A percentile compares a stretch with the other conserved stretches of the same genome.
Evolutionary conservation across 1,284 basidiomycete genomes (phyloP).

Genomic region (Sporisorium reilianum): DNA sequence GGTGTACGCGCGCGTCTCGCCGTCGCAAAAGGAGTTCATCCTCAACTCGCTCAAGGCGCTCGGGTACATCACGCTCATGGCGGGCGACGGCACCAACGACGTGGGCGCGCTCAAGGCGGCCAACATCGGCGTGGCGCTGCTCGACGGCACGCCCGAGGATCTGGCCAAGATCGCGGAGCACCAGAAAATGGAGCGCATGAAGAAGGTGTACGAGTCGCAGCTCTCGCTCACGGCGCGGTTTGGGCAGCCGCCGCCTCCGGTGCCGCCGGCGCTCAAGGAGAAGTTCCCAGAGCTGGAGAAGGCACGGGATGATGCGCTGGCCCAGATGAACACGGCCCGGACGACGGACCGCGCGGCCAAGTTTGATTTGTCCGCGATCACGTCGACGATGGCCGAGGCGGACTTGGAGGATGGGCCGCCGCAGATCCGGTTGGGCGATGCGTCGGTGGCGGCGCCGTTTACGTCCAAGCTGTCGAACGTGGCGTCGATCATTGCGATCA

Average conservation of each 20-base stretch:
- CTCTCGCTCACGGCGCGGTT: constrained; percentile 61
- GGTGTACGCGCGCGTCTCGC: constrained; percentile 68
- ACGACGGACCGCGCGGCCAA: constrained; percentile 58
- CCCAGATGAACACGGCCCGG: constrained; percentile 54
- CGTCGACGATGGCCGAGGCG: constrained; percentile 61
- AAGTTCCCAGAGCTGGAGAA: constrained; percentile 66
- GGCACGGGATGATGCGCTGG: constrained; percentile 63
- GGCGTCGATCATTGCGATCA: constrained; percentile 58
- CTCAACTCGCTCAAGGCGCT: constrained; percentile 64
- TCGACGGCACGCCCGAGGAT: constrained; percentile 68
- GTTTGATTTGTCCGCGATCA: constrained; percentile 65
- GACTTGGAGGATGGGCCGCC: constrained; percentile 68
- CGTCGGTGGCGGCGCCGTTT: constrained; percentile 67
- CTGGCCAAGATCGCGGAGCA: constrained; percentile 67
- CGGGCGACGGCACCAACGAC: constrained; percentile 69
- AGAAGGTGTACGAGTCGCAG: constrained; percentile 68
- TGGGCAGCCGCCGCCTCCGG: constrained; percentile 63
- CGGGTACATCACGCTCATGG: constrained; percentile 68
- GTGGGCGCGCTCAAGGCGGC: constrained; percentile 68
- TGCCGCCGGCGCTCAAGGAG: constrained; percentile 60
- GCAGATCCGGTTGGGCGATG: constrained; percentile 68
- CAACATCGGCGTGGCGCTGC: constrained; percentile 67
- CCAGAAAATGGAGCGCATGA: constrained; percentile 66
- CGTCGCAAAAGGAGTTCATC: constrained; percentile 68
- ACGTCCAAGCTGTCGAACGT: constrained; percentile 66